phyloP scores from a whole-genome alignment of 345 rosid genomes.

The Excoecaria cochinchinensis region DNA sequence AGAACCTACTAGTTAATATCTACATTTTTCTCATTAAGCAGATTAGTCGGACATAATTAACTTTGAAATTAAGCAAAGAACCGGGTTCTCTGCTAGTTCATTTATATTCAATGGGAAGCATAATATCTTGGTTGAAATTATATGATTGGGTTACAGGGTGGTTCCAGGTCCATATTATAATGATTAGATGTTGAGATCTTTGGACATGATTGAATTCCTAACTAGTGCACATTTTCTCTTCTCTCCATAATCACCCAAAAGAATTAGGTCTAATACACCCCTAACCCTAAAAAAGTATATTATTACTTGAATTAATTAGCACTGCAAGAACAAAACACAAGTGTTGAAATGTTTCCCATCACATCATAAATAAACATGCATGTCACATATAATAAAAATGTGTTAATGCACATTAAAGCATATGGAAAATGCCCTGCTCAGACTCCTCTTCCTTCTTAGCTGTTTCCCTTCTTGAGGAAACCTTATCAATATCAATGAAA shows the following conservation, averaged over 20 bases:
- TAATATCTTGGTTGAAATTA: conserved; percentile 23
- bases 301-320: not conserved
- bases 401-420: not conserved
- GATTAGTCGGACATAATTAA: too few relatives aligned
- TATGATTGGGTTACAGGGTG: not conserved
- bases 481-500: not conserved
- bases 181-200: conserved; percentile 20
- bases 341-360: conserved; percentile 11
- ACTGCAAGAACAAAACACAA: not conserved
- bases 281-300: not conserved
- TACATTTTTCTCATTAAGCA: too few relatives aligned
- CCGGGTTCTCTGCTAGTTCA: too few relatives aligned
- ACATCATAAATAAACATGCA: not conserved
- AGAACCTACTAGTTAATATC: too few relatives aligned
- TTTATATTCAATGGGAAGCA: not conserved
- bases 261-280: conserved; percentile 3
- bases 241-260: conserved; percentile 10
- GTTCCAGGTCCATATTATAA: conserved; percentile 8
- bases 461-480: conserved; percentile 11
- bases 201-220: not conserved
- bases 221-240: conserved; percentile 18
- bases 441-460: not conserved
- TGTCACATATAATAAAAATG: not conserved
- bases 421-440: conserved; percentile 3
- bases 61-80: too few relatives aligned